Percentiles rank a stretch among this genome's conserved stretches.
These are phyloP conservation scores for Coemansia sp. DNA, from an alignment of 192 early-diverging fungal species.

Conservation along the genomic window DNA sequence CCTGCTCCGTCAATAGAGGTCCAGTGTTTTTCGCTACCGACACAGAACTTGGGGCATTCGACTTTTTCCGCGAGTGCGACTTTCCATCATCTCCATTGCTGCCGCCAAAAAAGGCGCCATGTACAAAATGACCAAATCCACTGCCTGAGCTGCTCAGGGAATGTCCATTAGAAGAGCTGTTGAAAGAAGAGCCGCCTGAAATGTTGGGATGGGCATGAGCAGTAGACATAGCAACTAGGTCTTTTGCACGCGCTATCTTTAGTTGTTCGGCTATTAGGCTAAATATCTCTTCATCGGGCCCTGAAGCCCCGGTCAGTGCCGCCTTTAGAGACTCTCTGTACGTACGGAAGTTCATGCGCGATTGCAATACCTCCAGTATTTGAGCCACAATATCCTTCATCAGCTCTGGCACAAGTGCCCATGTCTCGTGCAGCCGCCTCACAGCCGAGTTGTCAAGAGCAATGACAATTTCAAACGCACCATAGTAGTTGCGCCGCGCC, in stretches of 20 bases:
- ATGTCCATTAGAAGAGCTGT: slow-evolving; percentile 17
- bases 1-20: slow-evolving; percentile 45
- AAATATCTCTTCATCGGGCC: slow-evolving; percentile 54
- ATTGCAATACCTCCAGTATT: slow-evolving; percentile 47
- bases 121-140: slow-evolving; percentile 40
- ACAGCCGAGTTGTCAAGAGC: slow-evolving; percentile 55
- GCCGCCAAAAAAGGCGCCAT: slow-evolving; percentile 43
- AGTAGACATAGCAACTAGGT: slow-evolving; percentile 27
- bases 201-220: slow-evolving; percentile 20
- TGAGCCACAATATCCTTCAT: slow-evolving; percentile 49
- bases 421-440: slow-evolving; percentile 52
- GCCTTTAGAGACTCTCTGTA: slow-evolving; percentile 56
- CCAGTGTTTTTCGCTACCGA: slow-evolving; percentile 20
- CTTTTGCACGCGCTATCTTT: slow-evolving; percentile 45
- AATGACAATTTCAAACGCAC: slow-evolving; percentile 57
- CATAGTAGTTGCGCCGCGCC: slow-evolving; percentile 56
- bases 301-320: slow-evolving; percentile 42
- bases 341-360: slow-evolving; percentile 53
- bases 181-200: slow-evolving; percentile 17
- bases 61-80: slow-evolving; percentile 48
- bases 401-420: slow-evolving; percentile 48
- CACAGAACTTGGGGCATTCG: slow-evolving; percentile 19
- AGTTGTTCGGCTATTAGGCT: slow-evolving; percentile 42
- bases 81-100: slow-evolving; percentile 27
- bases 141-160: slow-evolving; percentile 4